Evolutionary conservation across 2,329 filamentous ascomycete genomes (phyloP).

Genomic region (Cercospora berteroae): DNA sequence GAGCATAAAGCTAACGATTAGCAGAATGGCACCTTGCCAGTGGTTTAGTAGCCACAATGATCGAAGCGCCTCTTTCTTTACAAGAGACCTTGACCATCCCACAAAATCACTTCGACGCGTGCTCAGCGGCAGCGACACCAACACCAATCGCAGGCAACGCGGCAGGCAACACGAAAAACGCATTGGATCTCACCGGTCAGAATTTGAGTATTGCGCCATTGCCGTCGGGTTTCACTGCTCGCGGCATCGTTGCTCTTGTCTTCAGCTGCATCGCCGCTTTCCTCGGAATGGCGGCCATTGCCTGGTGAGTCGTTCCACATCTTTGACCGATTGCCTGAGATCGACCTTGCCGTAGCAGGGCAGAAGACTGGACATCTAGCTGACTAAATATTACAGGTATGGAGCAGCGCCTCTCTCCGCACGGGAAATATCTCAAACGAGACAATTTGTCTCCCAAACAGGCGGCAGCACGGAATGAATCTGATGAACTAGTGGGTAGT

Average conservation of each 20-base stretch:
- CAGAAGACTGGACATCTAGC: too few relatives aligned
- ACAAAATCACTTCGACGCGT: slow-evolving; percentile 59
- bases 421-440: slow-evolving; percentile 30
- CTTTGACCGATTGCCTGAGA: too few relatives aligned
- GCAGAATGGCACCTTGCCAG: slow-evolving; percentile 52
- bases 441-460: slow-evolving; percentile 29
- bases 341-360: too few relatives aligned
- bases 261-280: slow-evolving; percentile 70
- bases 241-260: slow-evolving; percentile 70
- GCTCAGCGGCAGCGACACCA: slow-evolving; percentile 50
- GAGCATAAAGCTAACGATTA: slow-evolving; percentile 6
- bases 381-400: too few relatives aligned
- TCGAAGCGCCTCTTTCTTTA: slow-evolving; percentile 56
- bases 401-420: slow-evolving; percentile 34
- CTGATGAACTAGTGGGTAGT: not conserved
- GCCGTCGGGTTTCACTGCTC: slow-evolving; percentile 67
- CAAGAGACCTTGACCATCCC: slow-evolving; percentile 63
- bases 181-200: slow-evolving; percentile 63
- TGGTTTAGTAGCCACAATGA: slow-evolving; percentile 52
- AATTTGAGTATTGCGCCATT: slow-evolving; percentile 56
- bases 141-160: slow-evolving; percentile 64
- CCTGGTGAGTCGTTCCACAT: too few relatives aligned
- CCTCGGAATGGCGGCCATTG: slow-evolving; percentile 65
- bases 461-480: slow-evolving; percentile 11
- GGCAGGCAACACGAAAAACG: slow-evolving; percentile 65